Evolutionary conservation across 2,329 filamentous ascomycete genomes (phyloP).

Genomic region (Bretziella fagacearum): DNA sequence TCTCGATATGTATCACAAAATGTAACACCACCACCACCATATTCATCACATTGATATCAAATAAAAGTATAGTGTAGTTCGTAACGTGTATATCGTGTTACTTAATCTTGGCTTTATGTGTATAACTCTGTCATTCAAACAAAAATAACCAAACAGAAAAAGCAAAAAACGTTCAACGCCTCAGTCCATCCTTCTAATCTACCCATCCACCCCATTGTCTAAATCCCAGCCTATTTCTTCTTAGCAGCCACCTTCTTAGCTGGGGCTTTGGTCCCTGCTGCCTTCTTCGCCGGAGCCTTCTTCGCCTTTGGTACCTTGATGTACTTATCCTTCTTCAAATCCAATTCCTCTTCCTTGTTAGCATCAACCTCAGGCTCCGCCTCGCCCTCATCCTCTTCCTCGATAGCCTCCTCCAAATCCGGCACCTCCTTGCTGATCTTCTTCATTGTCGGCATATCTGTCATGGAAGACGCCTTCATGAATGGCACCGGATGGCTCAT

Average conservation of each 20-base stretch:
- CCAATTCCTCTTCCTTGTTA: conserved; percentile 61
- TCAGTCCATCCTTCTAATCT: not conserved
- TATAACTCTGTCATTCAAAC: not conserved
- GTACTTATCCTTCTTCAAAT: conserved; percentile 88
- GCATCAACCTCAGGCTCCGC: conserved; percentile 38
- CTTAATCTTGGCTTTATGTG: not conserved
- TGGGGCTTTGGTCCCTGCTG: conserved; percentile 28
- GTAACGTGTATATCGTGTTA: too few relatives aligned
- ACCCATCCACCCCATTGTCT: not conserved
- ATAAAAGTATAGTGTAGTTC: too few relatives aligned
- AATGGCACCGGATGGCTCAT: conserved; percentile 82
- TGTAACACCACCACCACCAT: too few relatives aligned
- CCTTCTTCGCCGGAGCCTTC: conserved; percentile 32
- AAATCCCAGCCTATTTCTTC: conserved; percentile 9
- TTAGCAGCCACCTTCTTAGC: conserved; percentile 24
- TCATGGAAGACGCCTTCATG: conserved; percentile 63
- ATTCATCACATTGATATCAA: not conserved
- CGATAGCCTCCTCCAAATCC: conserved; percentile 89
- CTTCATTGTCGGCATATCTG: conserved; percentile 46
- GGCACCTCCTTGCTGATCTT: conserved; percentile 59
- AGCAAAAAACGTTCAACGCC: not conserved
- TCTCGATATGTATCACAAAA: not conserved
- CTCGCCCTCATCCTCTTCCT: conserved; percentile 71
- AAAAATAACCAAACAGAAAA: not conserved
- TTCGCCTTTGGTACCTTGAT: conserved; percentile 75